Evolutionary conservation across 768 basidiomycete genomes (phyloP), one percentile per base, ranked within the genome.

Genomic region (Trichaptum fuscoviolaceum): DNA sequence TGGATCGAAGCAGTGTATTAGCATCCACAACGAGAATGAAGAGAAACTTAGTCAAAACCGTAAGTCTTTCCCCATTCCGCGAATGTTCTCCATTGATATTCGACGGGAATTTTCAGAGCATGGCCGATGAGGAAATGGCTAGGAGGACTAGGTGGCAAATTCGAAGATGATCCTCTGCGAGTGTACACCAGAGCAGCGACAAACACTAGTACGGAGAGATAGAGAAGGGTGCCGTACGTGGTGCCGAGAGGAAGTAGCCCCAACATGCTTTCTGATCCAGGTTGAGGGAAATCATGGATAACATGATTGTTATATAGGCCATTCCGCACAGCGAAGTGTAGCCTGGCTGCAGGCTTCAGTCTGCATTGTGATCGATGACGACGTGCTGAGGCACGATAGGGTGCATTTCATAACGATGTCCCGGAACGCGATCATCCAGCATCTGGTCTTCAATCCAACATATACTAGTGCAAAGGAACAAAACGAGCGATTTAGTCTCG

Each of bases 71-170:
- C 80, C 82, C 87, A 83, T 20, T 78, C 75, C n/a, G 83, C 76
- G 69, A 85, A 87, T 0, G 79, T 82, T 23, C 82, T 66, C 85
- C 85, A 87, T 67, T 80, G 80, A 68, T 80, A 75, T 36, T 79
- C 78, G 18, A 74, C 71, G 27, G 86, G 83, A 80, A 87, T 82
- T 67, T 84, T 82, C 26, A 84, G 73, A 15, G 84, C 69, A 68
- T 84, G 87, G 17, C 86, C 87, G 30, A 87, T 73, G 15, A 87
- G 26, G 9, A 81, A 85, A 52, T 86, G 74, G 58, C 83, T 82
- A 63, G 75, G 80, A 0, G 87, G 87, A 17, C 86, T 86, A n/a
- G 82, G 83, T 3, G 76, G 76, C 5, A 72, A 18, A 24, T 52
- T 12, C 20, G 42, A 20, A 52, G 2, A 20, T 3, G 42, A 15